Evolutionary conservation across 352 stramenopile species (phyloP), one percentile per base, ranked within the genome.

Genomic region (Detonula confervacea): DNA sequence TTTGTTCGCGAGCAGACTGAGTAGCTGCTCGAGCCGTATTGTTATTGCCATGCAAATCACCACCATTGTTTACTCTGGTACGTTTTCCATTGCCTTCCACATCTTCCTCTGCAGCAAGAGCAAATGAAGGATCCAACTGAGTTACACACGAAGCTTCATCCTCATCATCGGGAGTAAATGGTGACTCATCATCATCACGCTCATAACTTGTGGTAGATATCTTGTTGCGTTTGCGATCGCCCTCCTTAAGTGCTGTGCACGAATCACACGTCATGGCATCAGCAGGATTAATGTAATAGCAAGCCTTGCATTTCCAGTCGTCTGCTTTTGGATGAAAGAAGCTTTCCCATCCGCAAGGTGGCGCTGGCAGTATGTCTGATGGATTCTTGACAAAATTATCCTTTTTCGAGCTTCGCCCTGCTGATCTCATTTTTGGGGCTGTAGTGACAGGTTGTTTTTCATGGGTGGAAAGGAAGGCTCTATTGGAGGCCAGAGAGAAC

Each of bases 301-400:
- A 81, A 33, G 29, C 14, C 18, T 47, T 76, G 46, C 73, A 81
- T 61, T 59, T 75, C 73, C 73, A 81, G 29, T 76, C 42, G 57
- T 57, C 73, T 33, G 7, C 63, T 46, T 66, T 81, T 20, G 55
- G 65, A 27, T 22, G 25, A 71, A 81, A 81, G 25, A 70, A 12
- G 18, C 37, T 14, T 55, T 75, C 42, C 55, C 62, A 81, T 6
- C 73, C 46, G 42, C 27, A 18, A 57, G 70, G 70, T 27, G 51
- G 57, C 2, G 14, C 7, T 1, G 70, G 61, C 0, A 72, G 9
- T 64, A 76, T 51, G 44, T 16, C 8, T 66, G 54, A 66, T 35
- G 56, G 12, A 7, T 72, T 72, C 18, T 61, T 72, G 2, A 72
- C 62, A 49, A 27, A 42, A 16, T 16, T 27, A 27, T 54, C 46